A percentile compares a stretch with the other conserved stretches of the same genome.
phyloP scores from a whole-genome alignment of 2,329 filamentous ascomycete species.

The Esteya vermicola region DNA sequence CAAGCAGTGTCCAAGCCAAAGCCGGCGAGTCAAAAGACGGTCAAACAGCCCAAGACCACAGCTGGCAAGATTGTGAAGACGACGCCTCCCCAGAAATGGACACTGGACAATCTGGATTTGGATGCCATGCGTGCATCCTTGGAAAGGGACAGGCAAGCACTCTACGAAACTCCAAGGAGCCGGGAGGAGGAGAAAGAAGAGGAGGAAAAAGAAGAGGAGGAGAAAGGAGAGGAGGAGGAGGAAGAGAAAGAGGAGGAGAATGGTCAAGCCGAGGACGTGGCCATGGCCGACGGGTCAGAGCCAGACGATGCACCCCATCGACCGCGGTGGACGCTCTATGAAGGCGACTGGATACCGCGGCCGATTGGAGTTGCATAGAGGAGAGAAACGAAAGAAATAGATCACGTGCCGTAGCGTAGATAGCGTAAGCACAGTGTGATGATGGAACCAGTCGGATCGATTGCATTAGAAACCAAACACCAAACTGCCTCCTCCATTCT shows the following conservation, averaged over 20 bases:
- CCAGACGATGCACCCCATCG: slow-evolving; percentile 14
- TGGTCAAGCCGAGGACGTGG: slow-evolving; percentile 7
- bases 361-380: slow-evolving; percentile 39
- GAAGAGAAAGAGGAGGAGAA: background rate
- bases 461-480: slow-evolving; percentile 1
- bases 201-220: background rate
- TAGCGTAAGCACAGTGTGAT: background rate
- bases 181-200: background rate
- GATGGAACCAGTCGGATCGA: background rate
- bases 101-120: slow-evolving; percentile 4
- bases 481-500: background rate
- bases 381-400: too few relatives aligned
- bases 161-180: background rate
- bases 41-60: background rate
- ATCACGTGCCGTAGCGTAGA: too few relatives aligned
- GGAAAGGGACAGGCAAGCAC: slow-evolving; percentile 3
- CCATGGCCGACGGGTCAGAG: slow-evolving; percentile 8
- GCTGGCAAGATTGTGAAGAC: background rate
- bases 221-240: background rate
- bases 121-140: slow-evolving; percentile 5
- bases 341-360: slow-evolving; percentile 40
- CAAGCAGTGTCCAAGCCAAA: background rate
- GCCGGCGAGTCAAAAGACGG: too few relatives aligned
- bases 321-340: slow-evolving; percentile 33
- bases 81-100: background rate